phyloP scores from a whole-genome alignment of 768 basidiomycete genomes.

The Boletus coccyginus region DNA sequence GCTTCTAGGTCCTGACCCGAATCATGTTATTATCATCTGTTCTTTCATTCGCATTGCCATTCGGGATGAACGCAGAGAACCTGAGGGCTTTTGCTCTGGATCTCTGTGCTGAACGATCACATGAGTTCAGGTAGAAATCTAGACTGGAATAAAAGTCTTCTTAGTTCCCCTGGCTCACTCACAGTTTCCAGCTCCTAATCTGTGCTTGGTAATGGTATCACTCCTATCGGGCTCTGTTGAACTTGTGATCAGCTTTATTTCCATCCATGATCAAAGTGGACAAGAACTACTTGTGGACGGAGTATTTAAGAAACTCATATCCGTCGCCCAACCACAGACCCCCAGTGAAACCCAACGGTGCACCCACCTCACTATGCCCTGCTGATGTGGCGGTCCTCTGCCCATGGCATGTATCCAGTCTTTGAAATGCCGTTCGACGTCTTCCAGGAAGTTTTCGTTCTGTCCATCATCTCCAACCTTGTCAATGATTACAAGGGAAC shows the following conservation, averaged over 20 bases:
- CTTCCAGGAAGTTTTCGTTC: conserved; percentile 13
- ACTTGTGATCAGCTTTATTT: background rate
- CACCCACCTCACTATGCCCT: background rate
- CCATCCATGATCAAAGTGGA: background rate
- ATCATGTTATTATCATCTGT: background rate
- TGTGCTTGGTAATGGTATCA: background rate
- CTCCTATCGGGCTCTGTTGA: background rate
- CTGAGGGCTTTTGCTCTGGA: no score
- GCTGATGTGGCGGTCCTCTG: background rate
- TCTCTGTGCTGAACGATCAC: background rate
- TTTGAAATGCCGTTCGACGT: conserved; percentile 11
- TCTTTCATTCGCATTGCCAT: background rate
- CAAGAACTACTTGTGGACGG: background rate
- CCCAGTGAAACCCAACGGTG: background rate
- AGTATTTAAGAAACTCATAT: background rate
- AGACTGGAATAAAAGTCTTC: no score
- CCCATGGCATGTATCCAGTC: background rate
- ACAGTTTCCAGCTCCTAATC: background rate
- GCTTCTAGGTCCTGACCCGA: background rate
- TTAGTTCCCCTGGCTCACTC: no score
- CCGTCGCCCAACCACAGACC: background rate
- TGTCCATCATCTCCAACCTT: conserved; percentile 7
- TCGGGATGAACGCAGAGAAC: background rate
- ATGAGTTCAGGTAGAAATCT: background rate
- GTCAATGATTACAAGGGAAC: background rate